A percentile compares a stretch with the other conserved stretches of the same genome.
These are phyloP conservation scores for Colletotrichum sp. DNA, from an alignment of 2,329 filamentous ascomycete genomes.

Conservation along the genomic window DNA sequence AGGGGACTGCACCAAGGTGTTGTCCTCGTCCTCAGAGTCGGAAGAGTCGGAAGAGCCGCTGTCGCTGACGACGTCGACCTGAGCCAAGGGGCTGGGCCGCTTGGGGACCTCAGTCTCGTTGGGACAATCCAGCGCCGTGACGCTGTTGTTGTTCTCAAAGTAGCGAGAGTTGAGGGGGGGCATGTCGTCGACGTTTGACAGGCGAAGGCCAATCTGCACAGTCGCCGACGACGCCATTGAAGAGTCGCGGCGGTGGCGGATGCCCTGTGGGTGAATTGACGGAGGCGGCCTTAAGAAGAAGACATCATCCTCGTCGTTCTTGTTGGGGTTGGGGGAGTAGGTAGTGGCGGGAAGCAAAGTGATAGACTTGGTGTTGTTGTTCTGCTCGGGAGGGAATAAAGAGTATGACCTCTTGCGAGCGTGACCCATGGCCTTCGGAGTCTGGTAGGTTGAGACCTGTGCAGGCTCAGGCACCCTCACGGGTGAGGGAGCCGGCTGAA, in stretches of 20 bases:
- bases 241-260: conserved; percentile 60
- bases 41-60: conserved; percentile 20
- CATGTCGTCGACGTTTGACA: conserved; percentile 65
- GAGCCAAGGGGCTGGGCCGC: conserved; percentile 36
- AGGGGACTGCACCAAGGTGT: conserved; percentile 9
- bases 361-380: conserved; percentile 32
- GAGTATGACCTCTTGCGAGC: conserved; percentile 44
- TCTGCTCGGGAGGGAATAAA: conserved; percentile 39
- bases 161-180: conserved; percentile 37
- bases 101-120: conserved; percentile 23
- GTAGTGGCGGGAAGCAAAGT: conserved; percentile 53
- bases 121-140: conserved; percentile 42
- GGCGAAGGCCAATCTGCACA: conserved; percentile 73
- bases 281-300: conserved; percentile 19
- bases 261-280: conserved; percentile 29
- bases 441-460: conserved; percentile 17
- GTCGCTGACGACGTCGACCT: conserved; percentile 10
- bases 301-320: background rate
- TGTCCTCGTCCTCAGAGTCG: conserved; percentile 24
- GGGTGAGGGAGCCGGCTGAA: background rate
- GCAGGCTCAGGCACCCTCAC: conserved; percentile 13
- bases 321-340: conserved; percentile 37
- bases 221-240: conserved; percentile 71
- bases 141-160: conserved; percentile 37
- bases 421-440: conserved; percentile 27